Evolutionary conservation across 192 early-diverging fungal genomes (phyloP).

Genomic region (Ramicandelaber brevisporus): DNA sequence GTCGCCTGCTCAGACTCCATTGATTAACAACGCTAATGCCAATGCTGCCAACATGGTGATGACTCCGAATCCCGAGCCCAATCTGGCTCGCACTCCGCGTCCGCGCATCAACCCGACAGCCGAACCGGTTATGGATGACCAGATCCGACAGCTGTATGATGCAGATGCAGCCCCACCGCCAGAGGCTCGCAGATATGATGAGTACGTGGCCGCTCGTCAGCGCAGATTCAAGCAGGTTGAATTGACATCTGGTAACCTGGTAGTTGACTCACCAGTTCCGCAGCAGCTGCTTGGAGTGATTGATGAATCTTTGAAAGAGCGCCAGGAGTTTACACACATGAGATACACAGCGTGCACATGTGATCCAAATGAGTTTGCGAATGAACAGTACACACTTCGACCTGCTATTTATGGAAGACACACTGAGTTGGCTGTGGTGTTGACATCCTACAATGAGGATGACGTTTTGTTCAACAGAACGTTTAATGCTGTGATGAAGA

Average conservation of each 20-base stretch:
- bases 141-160: constrained; percentile 15
- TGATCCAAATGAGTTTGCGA: constrained; percentile 59
- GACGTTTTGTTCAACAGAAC: constrained; percentile 72
- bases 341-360: constrained; percentile 82
- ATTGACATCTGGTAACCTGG: constrained; percentile 40
- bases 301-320: too few species aligned
- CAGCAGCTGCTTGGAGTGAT: too few species aligned
- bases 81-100: too few species aligned
- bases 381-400: constrained; percentile 50
- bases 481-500: constrained; percentile 66
- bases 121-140: constrained; percentile 10
- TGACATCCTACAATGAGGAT: constrained; percentile 87
- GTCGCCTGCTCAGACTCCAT: too few species aligned
- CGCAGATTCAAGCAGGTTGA: constrained; percentile 23
- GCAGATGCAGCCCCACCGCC: constrained; percentile 13
- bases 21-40: too few species aligned
- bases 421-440: constrained; percentile 76
- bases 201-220: constrained; percentile 16
- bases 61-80: too few species aligned
- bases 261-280: constrained; percentile 48
- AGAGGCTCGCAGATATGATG: constrained; percentile 13
- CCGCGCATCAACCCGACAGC: constrained; percentile 17
- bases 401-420: constrained; percentile 39
- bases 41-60: too few species aligned
- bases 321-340: constrained; percentile 74